Evolutionary conservation across 2,329 filamentous ascomycete genomes (phyloP), one percentile per base, ranked within the genome.

Genomic region (Diaporthe sp.): DNA sequence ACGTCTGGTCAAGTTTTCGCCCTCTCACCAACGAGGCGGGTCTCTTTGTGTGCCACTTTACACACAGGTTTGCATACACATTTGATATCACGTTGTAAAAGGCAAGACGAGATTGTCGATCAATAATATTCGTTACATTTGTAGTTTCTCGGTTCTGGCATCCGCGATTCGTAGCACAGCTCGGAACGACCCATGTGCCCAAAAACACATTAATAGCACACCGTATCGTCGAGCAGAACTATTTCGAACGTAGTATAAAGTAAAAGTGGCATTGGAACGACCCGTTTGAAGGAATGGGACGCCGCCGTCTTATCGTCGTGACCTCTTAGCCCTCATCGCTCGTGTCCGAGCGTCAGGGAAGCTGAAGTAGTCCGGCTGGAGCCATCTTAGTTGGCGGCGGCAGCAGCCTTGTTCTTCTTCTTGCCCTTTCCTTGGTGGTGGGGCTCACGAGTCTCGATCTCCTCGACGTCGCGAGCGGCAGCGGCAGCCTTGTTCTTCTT

Each of bases 371-470:
- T 25, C 39, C 34, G 59, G 59, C 19, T 13, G 8, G 49, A 25
- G 17, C 25, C 15, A 31, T 59, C 58, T 71, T 44, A 58, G 51
- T 71, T 71, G 49, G 22, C 34, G 49, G 22, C 34, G n/a, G 67
- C 51, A 12, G 55, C 69, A n/a, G 57, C 58, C 39, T 65, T 46
- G 59, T 46, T 46, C 22, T 57, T 42, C 74, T 79, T 78, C 68
- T 77, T 75, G 74, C 79, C 78, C 77, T 78, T 78, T 57, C 78
- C 67, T 22, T 70, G 67, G 49, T 70, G 67, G 67, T 70, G 67
- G 34, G 65, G 65, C 72, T 70, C 74, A 17, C 78, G 78, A 7
- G 72, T 46, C 34, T 79, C 77, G 19, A 78, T 49, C 58, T 71
- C 17, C 31, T 58, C 49, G 0, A 58, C 28, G 10, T 71, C 49